Evolutionary conservation across 345 rosid genomes (phyloP), one percentile per base, ranked within the genome.

Genomic region (Rubroshorea leprosula): DNA sequence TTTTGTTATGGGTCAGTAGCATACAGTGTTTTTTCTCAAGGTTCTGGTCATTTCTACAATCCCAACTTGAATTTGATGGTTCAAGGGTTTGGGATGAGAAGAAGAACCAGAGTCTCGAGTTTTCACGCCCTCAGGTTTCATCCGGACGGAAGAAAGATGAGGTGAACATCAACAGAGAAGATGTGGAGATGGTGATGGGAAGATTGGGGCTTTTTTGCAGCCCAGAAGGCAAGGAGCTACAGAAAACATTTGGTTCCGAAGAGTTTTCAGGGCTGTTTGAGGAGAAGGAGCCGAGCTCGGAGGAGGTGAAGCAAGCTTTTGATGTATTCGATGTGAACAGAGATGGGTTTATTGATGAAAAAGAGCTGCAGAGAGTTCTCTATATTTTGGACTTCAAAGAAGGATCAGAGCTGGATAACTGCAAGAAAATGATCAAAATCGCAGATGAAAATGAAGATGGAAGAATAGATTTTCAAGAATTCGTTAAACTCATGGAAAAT

Each of bases 271-370:
- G 66, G 76, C 45, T 87, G 70, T 87, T 90, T 68, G 86, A 80
- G 27, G 94, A 90, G 66, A 89, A 83, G 65, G 94, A 83, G 72
- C 91, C 91, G 0, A 87, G 97, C 63, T 58, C 82, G 67, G 86
- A 78, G 57, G 97, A 90, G 65, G 59, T 82, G 61, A 87, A 81
- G 71, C 82, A 78, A 63, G 83, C 91, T 62, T 90, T 90, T 65
- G 75, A 79, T 46, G 95, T 85, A 55, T 90, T 85, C 71, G 96
- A 90, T 78, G 76, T 67, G 65, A 83, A 90, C 60, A 67, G 72
- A 73, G 94, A 90, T 68, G 91, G 91, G 39, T 87, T 85, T 62
- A 69, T 90, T 23, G 94, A 83, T 68, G 82, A 84, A 5, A 23
- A 22, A 51, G 96, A 90, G 72, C 69, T 90, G 80, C 89, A 78